Conservation (phyloP, 257 asterid genomes). For the Fraxinus pennsylvanica region DNA sequence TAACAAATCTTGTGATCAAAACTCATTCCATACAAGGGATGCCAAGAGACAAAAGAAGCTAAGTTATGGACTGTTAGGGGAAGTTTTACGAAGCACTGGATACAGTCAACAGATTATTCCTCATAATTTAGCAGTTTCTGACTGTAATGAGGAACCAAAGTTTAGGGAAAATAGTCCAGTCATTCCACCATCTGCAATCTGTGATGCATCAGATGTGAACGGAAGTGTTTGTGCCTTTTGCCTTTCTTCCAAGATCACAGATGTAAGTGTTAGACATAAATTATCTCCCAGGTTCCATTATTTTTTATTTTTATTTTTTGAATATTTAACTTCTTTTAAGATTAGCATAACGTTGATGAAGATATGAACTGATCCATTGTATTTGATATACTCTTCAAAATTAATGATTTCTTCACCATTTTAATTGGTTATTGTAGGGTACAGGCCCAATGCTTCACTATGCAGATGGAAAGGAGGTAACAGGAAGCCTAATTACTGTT, state of each 20-base stretch:
- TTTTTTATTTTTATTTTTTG: not conserved
- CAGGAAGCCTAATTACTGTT: conserved; percentile 34
- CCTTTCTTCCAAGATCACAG: conserved; percentile 62
- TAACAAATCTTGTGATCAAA: conserved; percentile 16
- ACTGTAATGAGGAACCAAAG: conserved; percentile 35
- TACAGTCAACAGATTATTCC: conserved; percentile 23
- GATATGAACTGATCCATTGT: not conserved
- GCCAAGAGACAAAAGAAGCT: conserved; percentile 67
- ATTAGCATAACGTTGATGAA: not conserved
- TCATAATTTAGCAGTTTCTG: conserved; percentile 32
- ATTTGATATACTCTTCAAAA: not conserved
- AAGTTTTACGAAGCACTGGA: conserved; percentile 28
- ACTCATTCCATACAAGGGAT: conserved; percentile 44
- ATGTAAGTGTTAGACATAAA: conserved; percentile 50
- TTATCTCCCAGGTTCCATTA: not conserved
- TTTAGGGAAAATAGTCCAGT: conserved; percentile 30
- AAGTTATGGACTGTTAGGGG: conserved; percentile 42
- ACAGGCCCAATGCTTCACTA: conserved; percentile 71
- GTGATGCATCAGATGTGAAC: conserved; percentile 30
- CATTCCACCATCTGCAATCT: conserved; percentile 31
- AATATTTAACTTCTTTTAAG: not conserved
- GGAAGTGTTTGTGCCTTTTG: conserved; percentile 72
- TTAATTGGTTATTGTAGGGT: conserved; percentile 46
- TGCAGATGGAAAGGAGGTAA: conserved; percentile 72
- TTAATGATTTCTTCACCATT: conserved; percentile 17